Percentiles rank a stretch among this genome's conserved stretches.
phyloP scores from a whole-genome alignment of 2,329 filamentous ascomycete species.

The Thelonectria blattea region DNA sequence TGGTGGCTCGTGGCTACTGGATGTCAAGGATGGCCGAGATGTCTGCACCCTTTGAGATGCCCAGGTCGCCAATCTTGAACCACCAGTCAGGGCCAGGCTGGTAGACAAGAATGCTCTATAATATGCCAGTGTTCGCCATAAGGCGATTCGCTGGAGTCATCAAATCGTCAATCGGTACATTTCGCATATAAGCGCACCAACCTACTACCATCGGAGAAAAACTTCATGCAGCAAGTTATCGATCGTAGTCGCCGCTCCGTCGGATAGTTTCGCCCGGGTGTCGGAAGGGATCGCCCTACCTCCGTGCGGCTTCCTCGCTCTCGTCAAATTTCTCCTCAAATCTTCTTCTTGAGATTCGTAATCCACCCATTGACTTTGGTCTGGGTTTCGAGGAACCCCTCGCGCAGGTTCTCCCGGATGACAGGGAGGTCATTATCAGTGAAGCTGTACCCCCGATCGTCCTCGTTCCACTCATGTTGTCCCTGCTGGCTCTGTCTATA shows the following conservation, averaged over 20 bases:
- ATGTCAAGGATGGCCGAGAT: too few relatives aligned
- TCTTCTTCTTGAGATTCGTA: constrained; percentile 85
- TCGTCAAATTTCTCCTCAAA: constrained; percentile 86
- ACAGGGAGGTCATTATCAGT: constrained; percentile 94
- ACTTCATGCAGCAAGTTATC: constrained; percentile 76
- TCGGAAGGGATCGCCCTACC: constrained; percentile 45
- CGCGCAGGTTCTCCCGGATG: constrained; percentile 89
- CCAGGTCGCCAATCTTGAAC: too few relatives aligned
- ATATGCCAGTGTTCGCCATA: constrained; percentile 77
- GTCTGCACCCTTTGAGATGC: too few relatives aligned
- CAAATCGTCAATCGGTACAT: constrained; percentile 22
- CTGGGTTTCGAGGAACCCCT: constrained; percentile 94
- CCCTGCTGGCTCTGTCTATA: constrained; percentile 47
- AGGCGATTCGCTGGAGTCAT: constrained; percentile 59
- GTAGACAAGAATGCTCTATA: constrained; percentile 42
- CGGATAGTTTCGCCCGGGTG: constrained; percentile 67
- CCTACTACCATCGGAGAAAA: constrained; percentile 68
- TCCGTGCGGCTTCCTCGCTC: constrained; percentile 54
- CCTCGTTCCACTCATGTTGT: constrained; percentile 43
- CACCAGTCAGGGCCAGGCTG: too few relatives aligned
- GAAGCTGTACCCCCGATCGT: constrained; percentile 83
- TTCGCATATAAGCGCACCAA: constrained; percentile 12
- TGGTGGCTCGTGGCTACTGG: too few relatives aligned
- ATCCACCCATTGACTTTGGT: constrained; percentile 93
- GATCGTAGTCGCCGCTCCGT: constrained; percentile 31